phyloP scores from a whole-genome alignment of 2,329 filamentous ascomycete species.

The Beauveria bassiana region DNA sequence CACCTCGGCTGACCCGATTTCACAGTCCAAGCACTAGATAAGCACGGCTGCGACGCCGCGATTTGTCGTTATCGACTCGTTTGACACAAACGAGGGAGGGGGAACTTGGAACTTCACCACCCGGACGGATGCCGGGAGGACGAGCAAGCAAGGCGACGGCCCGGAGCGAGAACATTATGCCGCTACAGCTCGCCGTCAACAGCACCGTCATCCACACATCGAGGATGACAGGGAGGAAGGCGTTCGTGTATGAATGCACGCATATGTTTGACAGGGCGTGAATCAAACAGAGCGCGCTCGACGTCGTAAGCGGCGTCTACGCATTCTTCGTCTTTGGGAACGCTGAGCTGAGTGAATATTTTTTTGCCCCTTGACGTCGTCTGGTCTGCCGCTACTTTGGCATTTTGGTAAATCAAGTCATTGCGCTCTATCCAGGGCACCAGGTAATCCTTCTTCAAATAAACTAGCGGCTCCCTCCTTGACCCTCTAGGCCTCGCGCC shows the following conservation, averaged over 20 bases:
- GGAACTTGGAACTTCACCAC: too few relatives aligned
- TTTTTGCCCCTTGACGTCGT: slow-evolving; percentile 19
- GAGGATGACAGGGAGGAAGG: background rate
- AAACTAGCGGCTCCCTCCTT: slow-evolving; percentile 47
- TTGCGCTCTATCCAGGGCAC: slow-evolving; percentile 55
- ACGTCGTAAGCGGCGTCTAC: slow-evolving; percentile 15
- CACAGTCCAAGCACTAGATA: too few relatives aligned
- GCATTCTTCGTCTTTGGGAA: slow-evolving; percentile 14
- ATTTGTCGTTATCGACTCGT: too few relatives aligned
- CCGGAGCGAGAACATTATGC: slow-evolving; percentile 23
- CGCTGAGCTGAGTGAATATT: slow-evolving; percentile 17
- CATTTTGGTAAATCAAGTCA: slow-evolving; percentile 22
- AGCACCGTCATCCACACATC: slow-evolving; percentile 22
- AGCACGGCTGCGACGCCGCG: too few relatives aligned
- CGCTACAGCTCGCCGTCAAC: slow-evolving; percentile 27
- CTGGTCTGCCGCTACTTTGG: slow-evolving; percentile 31
- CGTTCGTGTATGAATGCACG: slow-evolving; percentile 16
- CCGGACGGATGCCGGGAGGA: slow-evolving; percentile 16
- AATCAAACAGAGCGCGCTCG: background rate
- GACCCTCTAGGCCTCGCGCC: slow-evolving; percentile 62
- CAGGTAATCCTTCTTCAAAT: slow-evolving; percentile 15
- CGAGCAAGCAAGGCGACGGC: slow-evolving; percentile 40
- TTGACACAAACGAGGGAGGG: too few relatives aligned
- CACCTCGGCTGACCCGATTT: background rate
- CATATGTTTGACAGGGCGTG: background rate